phyloP scores from a whole-genome alignment of 2,329 filamentous ascomycete species.

The Verticillium tricorpus region DNA sequence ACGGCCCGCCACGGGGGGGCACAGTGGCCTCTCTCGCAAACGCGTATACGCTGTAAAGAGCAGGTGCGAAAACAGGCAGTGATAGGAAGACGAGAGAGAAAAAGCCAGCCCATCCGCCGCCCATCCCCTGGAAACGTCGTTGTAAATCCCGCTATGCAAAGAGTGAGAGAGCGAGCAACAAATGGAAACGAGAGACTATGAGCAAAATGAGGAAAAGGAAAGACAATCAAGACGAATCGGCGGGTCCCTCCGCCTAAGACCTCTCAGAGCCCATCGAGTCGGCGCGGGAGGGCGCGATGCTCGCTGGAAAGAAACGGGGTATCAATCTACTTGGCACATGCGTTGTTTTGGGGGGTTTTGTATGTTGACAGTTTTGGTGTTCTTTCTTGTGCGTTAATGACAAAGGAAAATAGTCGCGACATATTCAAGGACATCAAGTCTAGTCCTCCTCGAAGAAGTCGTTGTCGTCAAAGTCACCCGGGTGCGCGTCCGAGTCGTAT shows the following conservation, averaged over 20 bases:
- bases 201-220: neutral
- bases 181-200: conserved; percentile 1
- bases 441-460: conserved; percentile 52
- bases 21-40: neutral
- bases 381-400: conserved; percentile 10
- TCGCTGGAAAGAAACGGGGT: conserved; percentile 25
- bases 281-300: conserved; percentile 1
- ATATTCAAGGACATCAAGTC: conserved; percentile 1
- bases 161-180: neutral
- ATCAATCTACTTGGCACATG: conserved; percentile 28
- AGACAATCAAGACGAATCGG: neutral
- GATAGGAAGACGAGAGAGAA: conserved; percentile 1
- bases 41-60: neutral
- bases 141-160: neutral
- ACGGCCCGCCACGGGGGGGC: neutral
- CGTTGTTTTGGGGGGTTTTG: neutral
- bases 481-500: conserved; percentile 59
- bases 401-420: conserved; percentile 21
- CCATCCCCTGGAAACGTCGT: neutral
- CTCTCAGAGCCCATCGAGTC: neutral
- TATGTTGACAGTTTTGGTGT: neutral
- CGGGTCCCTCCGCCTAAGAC: neutral
- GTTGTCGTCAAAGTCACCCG: conserved; percentile 55
- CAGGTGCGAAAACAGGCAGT: conserved; percentile 1
- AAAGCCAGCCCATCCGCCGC: neutral